These are phyloP conservation scores for Verruconis gallopava DNA, from an alignment of 2,329 filamentous ascomycete genomes.

Conservation along the genomic window DNA sequence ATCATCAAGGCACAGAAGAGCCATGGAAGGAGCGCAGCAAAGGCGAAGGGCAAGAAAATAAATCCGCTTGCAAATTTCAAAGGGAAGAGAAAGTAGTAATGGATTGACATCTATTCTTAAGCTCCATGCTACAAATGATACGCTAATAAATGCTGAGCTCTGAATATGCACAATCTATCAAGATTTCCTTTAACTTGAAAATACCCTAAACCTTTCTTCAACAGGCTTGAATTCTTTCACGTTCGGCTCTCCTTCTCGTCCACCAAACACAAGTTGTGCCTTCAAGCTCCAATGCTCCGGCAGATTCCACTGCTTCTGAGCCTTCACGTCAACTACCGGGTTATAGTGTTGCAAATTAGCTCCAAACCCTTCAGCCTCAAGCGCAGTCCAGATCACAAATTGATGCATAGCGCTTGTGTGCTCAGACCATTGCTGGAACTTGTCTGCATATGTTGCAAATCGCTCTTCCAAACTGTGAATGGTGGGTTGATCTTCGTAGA, in stretches of 20 bases:
- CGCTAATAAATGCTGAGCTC: no score
- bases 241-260: slow-evolving; percentile 38
- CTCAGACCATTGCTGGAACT: slow-evolving; percentile 63
- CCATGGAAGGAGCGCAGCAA: slow-evolving; percentile 38
- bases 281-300: slow-evolving; percentile 62
- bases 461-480: slow-evolving; percentile 54
- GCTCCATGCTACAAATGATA: not conserved
- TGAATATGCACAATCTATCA: no score
- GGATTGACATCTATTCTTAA: no score
- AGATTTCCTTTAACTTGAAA: no score
- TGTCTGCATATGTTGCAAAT: slow-evolving; percentile 62
- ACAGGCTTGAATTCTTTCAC: slow-evolving; percentile 54
- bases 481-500: slow-evolving; percentile 66
- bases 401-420: slow-evolving; percentile 77
- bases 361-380: slow-evolving; percentile 73
- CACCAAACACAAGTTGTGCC: slow-evolving; percentile 77
- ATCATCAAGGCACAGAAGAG: slow-evolving; percentile 29
- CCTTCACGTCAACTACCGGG: slow-evolving; percentile 66
- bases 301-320: slow-evolving; percentile 55
- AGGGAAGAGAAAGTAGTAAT: slow-evolving; percentile 6
- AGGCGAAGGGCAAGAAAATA: slow-evolving; percentile 48
- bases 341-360: slow-evolving; percentile 92
- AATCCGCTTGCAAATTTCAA: slow-evolving; percentile 85
- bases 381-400: slow-evolving; percentile 64
- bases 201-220: slow-evolving; percentile 34